Evolutionary conservation across 2,329 filamentous ascomycete genomes (phyloP).

Genomic region (Trichoderma arundinaceum): DNA sequence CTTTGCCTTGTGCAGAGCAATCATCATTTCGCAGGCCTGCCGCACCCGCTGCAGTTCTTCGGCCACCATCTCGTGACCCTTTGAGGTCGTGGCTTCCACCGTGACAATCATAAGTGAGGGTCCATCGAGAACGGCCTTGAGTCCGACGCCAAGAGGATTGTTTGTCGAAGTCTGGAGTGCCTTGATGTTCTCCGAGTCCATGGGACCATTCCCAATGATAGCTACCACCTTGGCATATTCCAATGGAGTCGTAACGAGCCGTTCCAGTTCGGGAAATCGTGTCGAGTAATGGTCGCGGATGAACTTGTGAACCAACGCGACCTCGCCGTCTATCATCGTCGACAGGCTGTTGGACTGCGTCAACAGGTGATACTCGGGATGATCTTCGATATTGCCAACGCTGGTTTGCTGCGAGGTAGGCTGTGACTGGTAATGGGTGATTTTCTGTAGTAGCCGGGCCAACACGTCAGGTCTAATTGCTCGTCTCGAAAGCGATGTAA

Average conservation of each 20-base stretch:
- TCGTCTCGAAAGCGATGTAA: slow-evolving; percentile 59
- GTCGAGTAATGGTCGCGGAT: slow-evolving; percentile 94
- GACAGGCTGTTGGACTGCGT: slow-evolving; percentile 89
- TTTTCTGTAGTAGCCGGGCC: slow-evolving; percentile 68
- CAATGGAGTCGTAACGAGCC: slow-evolving; percentile 85
- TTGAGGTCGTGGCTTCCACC: slow-evolving; percentile 89
- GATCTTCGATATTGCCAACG: slow-evolving; percentile 86
- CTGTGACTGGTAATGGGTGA: slow-evolving; percentile 74
- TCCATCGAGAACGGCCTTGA: slow-evolving; percentile 83
- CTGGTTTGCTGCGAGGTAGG: slow-evolving; percentile 67
- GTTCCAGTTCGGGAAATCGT: slow-evolving; percentile 91
- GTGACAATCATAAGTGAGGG: slow-evolving; percentile 95
- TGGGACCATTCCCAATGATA: slow-evolving; percentile 88
- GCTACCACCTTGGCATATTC: slow-evolving; percentile 96
- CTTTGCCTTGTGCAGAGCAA: slow-evolving; percentile 88
- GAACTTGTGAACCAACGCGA: slow-evolving; percentile 93
- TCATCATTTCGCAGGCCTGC: slow-evolving; percentile 82
- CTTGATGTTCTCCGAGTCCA: slow-evolving; percentile 82
- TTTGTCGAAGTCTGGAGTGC: slow-evolving; percentile 75
- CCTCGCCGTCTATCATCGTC: slow-evolving; percentile 90
- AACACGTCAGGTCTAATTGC: slow-evolving; percentile 71
- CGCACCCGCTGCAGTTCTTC: slow-evolving; percentile 76
- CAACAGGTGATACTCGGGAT: slow-evolving; percentile 86
- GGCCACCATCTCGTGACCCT: slow-evolving; percentile 77
- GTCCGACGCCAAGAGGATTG: slow-evolving; percentile 75